Conservation (phyloP, 1,284 basidiomycete species). For the Apiotrichum mycotoxinovorans region DNA sequence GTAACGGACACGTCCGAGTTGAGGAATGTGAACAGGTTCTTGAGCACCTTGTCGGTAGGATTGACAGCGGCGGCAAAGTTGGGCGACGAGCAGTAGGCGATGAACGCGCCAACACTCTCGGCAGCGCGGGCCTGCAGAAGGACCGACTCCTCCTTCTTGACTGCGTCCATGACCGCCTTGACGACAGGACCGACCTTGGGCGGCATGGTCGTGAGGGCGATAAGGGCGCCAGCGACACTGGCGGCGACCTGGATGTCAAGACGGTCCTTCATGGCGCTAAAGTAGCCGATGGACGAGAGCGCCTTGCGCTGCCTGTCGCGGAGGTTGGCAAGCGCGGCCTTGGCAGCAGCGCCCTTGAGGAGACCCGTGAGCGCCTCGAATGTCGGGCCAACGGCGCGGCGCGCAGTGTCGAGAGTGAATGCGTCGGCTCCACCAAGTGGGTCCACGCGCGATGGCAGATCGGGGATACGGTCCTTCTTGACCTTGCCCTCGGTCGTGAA, state of each 20-base stretch:
- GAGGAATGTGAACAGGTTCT: conserved; percentile 94
- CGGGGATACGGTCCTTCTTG: conserved; percentile 71
- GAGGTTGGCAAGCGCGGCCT: conserved; percentile 69
- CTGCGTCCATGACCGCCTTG: conserved; percentile 94
- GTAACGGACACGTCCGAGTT: conserved; percentile 88
- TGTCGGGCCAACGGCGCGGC: conserved; percentile 64
- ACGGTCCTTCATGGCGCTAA: conserved; percentile 75
- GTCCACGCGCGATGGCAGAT: conserved; percentile 73
- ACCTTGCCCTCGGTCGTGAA: conserved; percentile 85
- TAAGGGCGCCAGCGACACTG: conserved; percentile 83
- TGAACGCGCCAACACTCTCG: conserved; percentile 76
- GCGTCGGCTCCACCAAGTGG: conserved; percentile 59
- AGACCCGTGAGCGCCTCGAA: conserved; percentile 61
- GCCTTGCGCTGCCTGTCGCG: conserved; percentile 74
- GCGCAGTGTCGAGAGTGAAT: conserved; percentile 79
- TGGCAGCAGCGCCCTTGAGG: conserved; percentile 66
- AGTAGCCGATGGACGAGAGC: conserved; percentile 73
- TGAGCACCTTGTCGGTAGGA: conserved; percentile 88
- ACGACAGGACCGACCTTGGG: conserved; percentile 95
- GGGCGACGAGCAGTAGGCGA: conserved; percentile 75
- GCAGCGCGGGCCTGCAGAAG: conserved; percentile 91
- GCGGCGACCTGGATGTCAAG: conserved; percentile 86
- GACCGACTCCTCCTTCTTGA: conserved; percentile 91
- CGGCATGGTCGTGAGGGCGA: conserved; percentile 76
- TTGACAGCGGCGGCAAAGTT: conserved; percentile 56